Base-by-base conservation (phyloP, 208 protist species). In the Acanthamoeba polyphaga region DNA sequence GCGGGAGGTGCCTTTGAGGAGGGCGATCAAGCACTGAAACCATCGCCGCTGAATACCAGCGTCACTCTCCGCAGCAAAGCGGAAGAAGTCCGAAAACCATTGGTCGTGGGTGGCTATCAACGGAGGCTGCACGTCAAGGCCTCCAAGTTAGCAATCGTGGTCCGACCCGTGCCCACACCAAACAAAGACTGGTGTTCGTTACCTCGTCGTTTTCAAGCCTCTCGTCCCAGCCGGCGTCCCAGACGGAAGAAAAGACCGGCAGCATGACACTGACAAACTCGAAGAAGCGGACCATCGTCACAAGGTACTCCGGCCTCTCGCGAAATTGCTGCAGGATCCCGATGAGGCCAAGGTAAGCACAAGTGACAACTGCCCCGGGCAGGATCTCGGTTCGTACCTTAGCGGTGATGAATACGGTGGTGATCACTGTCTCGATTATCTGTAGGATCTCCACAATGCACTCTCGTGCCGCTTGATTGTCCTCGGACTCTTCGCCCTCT, bases 41-140 rank as follows among this genome's bases (percentile, higher is more conserved):
- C 87, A 92, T 13, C 60, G 51, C 10, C 60, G 58, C 66, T 92
- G 87, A 51, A 92, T 92, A 5, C 27, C 34, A 10, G 6, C 7
- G 6, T 92, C 87, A 5, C 15, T 53, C 27, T 92, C 66, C 3
- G 22, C 8, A 27, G 32, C 22, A 62, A 87, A 92, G 9, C 32
- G 2, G 43, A 70, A 92, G 62, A 92, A 92, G 66, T 92, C 60
- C 2, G 6, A 55, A n/a, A 92, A 92, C 87, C 87, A 92, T 34
- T 80, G 72, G 9, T 80, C 72, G 72, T 80, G 72, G 3, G 72
- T n/a, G 34, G 9, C 29, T 13, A 51, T 3, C 10, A 80, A 49
- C 19, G 32, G 72, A 80, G 51, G 5, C 72, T 80, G n/a, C 72
- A 72, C 34, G n/a, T 72, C n/a, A 5, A 72, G n/a, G 4, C 8